phyloP scores from a whole-genome alignment of 1,284 basidiomycete species.

The Microbotryomycetes sp. region DNA sequence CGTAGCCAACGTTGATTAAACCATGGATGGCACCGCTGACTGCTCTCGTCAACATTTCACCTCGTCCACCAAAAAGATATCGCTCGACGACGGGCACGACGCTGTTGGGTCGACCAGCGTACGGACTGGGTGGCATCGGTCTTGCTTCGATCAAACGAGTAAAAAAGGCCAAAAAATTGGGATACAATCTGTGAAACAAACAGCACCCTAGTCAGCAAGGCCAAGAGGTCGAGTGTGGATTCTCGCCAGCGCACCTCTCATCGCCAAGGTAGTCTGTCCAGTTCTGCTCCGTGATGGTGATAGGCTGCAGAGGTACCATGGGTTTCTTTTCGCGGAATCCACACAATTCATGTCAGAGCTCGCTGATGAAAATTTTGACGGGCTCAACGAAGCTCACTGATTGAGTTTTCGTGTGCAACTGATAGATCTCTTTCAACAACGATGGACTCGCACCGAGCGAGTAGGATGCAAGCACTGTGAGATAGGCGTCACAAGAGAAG shows the following conservation, averaged over 20 bases:
- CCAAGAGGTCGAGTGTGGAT: no score
- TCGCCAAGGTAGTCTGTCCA: constrained; percentile 34
- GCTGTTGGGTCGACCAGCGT: constrained; percentile 17
- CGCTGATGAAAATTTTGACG: neutral
- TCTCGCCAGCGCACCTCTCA: constrained; percentile 30
- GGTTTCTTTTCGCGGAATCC: no score
- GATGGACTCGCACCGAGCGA: constrained; percentile 33
- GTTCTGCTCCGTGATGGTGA: constrained; percentile 31
- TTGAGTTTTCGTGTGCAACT: constrained; percentile 21
- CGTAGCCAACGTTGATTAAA: constrained; percentile 41
- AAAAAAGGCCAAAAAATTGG: constrained; percentile 37
- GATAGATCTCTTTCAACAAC: constrained; percentile 29
- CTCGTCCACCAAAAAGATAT: constrained; percentile 33
- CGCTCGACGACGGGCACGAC: constrained; percentile 32
- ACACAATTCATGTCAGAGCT: no score
- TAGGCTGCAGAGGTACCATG: constrained; percentile 28
- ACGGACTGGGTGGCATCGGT: constrained; percentile 5
- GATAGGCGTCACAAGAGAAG: no score
- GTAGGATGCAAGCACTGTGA: constrained; percentile 33
- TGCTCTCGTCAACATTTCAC: constrained; percentile 35
- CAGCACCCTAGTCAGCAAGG: no score
- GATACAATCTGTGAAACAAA: constrained; percentile 27
- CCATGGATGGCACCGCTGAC: constrained; percentile 41
- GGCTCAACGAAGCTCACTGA: neutral
- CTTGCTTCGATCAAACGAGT: constrained; percentile 21